These are phyloP conservation scores for Glutinoglossum americanum DNA, from an alignment of 495 filamentous ascomycete genomes.

Conservation along the genomic window DNA sequence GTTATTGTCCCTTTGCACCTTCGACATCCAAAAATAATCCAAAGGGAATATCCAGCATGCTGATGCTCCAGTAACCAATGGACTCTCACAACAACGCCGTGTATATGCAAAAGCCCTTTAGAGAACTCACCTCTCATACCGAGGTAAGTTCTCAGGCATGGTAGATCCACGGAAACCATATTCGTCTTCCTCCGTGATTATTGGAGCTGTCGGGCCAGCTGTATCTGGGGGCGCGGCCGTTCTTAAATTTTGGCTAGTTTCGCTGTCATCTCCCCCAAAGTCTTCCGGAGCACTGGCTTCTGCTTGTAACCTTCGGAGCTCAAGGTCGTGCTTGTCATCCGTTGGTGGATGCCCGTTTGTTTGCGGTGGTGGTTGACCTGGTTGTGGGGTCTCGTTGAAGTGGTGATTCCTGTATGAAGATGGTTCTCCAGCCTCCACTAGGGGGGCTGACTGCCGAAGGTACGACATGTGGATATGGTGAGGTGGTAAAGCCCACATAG, in stretches of 20 bases:
- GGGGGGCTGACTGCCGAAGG: conserved; percentile 14
- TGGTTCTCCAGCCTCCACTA: neutral
- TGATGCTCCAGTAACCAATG: neutral
- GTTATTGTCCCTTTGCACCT: neutral
- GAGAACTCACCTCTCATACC: conserved; percentile 21
- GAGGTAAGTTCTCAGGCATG: conserved; percentile 21
- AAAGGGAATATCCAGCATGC: neutral
- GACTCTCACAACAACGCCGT: neutral
- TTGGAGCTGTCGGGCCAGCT: conserved; percentile 6
- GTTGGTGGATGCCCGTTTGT: conserved; percentile 10
- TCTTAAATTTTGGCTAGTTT: conserved; percentile 3
- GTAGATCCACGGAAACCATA: neutral
- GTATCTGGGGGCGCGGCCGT: conserved; percentile 7
- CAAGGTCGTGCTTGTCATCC: conserved; percentile 78
- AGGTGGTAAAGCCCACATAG: neutral
- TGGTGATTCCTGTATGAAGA: conserved; percentile 21
- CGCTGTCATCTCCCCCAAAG: conserved; percentile 26
- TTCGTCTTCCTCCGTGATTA: conserved; percentile 4
- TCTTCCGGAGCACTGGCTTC: conserved; percentile 49
- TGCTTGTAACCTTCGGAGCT: conserved; percentile 47
- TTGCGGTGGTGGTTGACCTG: neutral
- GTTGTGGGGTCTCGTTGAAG: neutral
- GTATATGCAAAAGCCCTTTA: conserved; percentile 4
- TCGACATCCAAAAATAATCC: neutral
- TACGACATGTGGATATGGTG: neutral